Conservation (phyloP, 306 rosid species). For the Vigna radiata region DNA sequence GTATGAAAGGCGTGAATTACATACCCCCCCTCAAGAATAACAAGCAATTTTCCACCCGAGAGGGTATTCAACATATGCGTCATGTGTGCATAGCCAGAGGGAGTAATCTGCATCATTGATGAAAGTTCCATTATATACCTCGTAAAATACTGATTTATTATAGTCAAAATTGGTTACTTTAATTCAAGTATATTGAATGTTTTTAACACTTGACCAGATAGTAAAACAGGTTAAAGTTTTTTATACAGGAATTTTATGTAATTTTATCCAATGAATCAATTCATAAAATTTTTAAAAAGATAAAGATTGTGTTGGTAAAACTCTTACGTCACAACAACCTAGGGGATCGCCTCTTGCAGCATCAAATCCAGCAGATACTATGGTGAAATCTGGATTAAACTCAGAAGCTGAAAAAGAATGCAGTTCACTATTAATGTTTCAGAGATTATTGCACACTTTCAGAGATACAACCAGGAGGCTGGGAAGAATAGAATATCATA, state of each 20-base stretch:
- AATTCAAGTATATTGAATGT: conserved; percentile 19
- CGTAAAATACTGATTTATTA: conserved; percentile 27
- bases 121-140: conserved; percentile 40
- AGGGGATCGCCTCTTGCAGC: conserved; percentile 99
- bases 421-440: conserved; percentile 38
- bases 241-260: conserved; percentile 34
- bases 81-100: conserved; percentile 94
- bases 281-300: conserved; percentile 5
- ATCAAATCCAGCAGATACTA: conserved; percentile 99
- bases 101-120: conserved; percentile 73
- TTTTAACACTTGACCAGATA: conserved; percentile 20
- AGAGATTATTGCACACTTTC: conserved; percentile 14
- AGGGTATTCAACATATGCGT: conserved; percentile 75
- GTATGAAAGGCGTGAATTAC: conserved; percentile 56
- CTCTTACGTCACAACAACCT: conserved; percentile 92
- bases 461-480: conserved; percentile 3
- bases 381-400: conserved; percentile 89
- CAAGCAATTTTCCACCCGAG: conserved; percentile 93
- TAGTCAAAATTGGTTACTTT: conserved; percentile 11
- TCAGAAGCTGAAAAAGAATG: conserved; percentile 74
- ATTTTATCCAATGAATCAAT: conserved; percentile 25
- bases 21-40: conserved; percentile 98
- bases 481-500: conserved; percentile 12
- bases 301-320: conserved; percentile 27
- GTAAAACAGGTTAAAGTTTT: conserved; percentile 17